These are phyloP conservation scores for Lasiodiplodia sp. DNA, from an alignment of 2,329 filamentous ascomycete genomes.

Conservation along the genomic window DNA sequence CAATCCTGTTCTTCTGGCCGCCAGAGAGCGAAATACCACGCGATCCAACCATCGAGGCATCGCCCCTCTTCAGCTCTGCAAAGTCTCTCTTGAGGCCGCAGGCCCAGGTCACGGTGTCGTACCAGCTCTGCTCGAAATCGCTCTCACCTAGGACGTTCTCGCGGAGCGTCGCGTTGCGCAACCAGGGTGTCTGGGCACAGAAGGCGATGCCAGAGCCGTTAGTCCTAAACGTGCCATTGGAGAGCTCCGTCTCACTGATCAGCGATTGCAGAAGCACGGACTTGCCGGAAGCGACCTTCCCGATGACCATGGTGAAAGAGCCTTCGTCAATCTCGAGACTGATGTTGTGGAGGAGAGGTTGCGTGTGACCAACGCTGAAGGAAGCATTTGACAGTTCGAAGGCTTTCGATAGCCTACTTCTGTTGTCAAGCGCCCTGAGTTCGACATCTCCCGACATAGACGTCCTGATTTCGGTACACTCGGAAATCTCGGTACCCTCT, in stretches of 20 bases:
- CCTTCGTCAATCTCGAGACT: constrained; percentile 25
- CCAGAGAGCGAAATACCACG: constrained; percentile 61
- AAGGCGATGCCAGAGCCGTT: constrained; percentile 40
- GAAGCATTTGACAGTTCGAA: constrained; percentile 19
- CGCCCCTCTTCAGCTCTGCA: constrained; percentile 41
- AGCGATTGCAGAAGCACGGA: constrained; percentile 52
- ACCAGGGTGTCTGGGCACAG: constrained; percentile 49
- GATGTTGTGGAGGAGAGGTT: constrained; percentile 28
- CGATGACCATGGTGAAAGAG: constrained; percentile 33
- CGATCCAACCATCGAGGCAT: constrained; percentile 58
- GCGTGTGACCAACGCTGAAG: constrained; percentile 20
- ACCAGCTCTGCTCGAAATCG: constrained; percentile 47
- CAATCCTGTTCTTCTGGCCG: constrained; percentile 61
- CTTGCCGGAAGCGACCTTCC: constrained; percentile 32
- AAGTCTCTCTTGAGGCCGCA: constrained; percentile 47
- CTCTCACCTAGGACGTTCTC: constrained; percentile 47
- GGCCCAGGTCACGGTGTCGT: constrained; percentile 44
- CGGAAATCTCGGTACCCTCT: constrained; percentile 5
- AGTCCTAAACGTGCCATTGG: constrained; percentile 32
- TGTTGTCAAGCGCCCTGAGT: not conserved
- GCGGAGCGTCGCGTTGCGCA: constrained; percentile 46
- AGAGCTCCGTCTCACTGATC: constrained; percentile 38
- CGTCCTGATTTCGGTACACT: not conserved
- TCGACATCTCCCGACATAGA: not conserved
- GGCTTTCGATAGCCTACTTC: not conserved